Conservation (phyloP, 306 rosid species). For the Vicia faba region DNA sequence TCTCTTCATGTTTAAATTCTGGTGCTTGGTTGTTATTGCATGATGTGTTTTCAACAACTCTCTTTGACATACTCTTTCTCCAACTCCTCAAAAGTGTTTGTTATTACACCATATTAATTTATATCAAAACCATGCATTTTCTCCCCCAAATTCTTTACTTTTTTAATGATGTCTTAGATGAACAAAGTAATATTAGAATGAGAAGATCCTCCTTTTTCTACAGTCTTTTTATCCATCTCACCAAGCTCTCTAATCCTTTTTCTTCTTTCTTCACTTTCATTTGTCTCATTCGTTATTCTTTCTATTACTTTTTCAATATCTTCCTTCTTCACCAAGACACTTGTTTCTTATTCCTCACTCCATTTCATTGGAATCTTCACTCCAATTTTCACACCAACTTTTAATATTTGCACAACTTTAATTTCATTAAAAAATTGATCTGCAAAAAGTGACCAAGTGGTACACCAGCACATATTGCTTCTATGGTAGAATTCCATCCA, state of each 20-base stretch:
- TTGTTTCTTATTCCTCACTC: conserved; percentile 40
- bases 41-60: too few relatives aligned
- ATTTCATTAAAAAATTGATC: conserved; percentile 57
- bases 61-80: too few relatives aligned
- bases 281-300: conserved; percentile 44
- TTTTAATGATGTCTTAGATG: conserved; percentile 51
- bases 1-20: too few relatives aligned
- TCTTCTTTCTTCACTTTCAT: conserved; percentile 46
- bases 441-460: conserved; percentile 61
- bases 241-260: conserved; percentile 36
- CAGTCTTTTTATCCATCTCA: conserved; percentile 42
- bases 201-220: conserved; percentile 70
- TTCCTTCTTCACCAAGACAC: conserved; percentile 46
- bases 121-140: too few relatives aligned
- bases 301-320: conserved; percentile 45
- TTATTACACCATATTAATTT: background rate
- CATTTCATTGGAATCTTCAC: conserved; percentile 17
- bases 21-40: too few relatives aligned
- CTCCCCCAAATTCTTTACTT: background rate
- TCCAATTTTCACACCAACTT: conserved; percentile 46
- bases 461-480: conserved; percentile 55
- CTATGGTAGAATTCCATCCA: conserved; percentile 65
- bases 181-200: conserved; percentile 32
- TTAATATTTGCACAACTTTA: conserved; percentile 33
- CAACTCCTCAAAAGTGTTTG: too few relatives aligned